Evolutionary conservation across 352 stramenopile species (phyloP), one percentile per base, ranked within the genome.

Genomic region (Globisporangium polare): DNA sequence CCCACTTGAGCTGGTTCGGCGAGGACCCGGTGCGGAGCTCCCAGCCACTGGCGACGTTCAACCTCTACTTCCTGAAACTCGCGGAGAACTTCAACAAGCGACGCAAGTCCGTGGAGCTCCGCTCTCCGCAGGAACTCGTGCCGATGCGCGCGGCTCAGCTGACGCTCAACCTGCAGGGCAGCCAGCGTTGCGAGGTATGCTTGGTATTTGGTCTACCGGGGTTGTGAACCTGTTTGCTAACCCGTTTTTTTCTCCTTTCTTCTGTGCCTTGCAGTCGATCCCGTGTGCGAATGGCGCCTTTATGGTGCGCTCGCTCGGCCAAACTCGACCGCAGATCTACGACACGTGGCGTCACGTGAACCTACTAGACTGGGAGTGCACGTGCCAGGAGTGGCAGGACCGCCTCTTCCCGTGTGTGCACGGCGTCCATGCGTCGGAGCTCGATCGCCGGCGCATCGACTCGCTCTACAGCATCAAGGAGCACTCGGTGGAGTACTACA

Each of bases 341-440:
- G 80, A 90, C 55, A 81, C 73, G 47, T 92, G 83, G 83, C 80
- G 80, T 26, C 80, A 92, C 41, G 83, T 92, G 27, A 89, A 90
- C 61, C 68, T 92, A 13, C 57, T 80, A 1, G 75, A 88, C 49
- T 89, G 79, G 77, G 79, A 92, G 54, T 92, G 83, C 65, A 89
- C 80, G 27, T 92, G 83, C 53, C 74, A 86, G n/a, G 80, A 88
- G 53, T 92, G 83, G 83, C 83, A 92, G 53, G 83, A 92, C 53
- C 77, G 83, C 18, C 71, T 81, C 39, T 90, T 92, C 49, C 83
- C 83, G 33, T 92, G 83, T 35, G 74, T 90, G 59, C 83, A 92
- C 59, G 80, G 73, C 4, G 89, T 92, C 52, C 80, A 92, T 58
- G 79, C 83, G 2, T 73, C 80, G 2, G 83, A 90, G 63, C 63